Evolutionary conservation across 225 moss, liverwort and hornwort genomes (phyloP), one percentile per base, ranked within the genome.

Genomic region (Straminergon stramineum): DNA sequence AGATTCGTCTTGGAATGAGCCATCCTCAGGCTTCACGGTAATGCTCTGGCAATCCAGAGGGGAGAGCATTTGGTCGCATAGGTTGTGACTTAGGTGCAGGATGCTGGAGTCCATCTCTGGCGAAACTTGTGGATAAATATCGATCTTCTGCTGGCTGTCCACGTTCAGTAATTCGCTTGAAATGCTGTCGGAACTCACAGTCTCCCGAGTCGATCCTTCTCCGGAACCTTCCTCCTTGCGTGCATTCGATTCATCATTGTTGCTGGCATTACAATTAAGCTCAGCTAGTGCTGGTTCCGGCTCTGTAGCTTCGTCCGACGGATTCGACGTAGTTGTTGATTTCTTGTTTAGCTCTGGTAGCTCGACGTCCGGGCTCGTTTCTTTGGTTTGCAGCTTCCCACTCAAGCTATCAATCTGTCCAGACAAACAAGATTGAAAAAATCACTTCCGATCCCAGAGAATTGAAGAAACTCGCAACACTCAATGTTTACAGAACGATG

Each of bases 121-220:
- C 55, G 89, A 79, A 75, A 92, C 76, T 31, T 92, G 89, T 18
- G 90, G 77, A 88, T 86, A 83, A 28, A 87, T 51, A 56, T 23
- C 90, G 70, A 90, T 91, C 80, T 90, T 91, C 43, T 90, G 90
- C 55, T 86, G 83, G 34, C 95, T 97, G 82, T 98, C 98, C 26
- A 92, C 94, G 86, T 98, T 95, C 83, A 95, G 88, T 41, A 98
- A 91, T 89, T 98, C 97, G 83, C 98, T 98, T 30, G 96, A 98
- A 93, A 91, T 90, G 93, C 98, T 98, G 90, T 95, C 95, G 63
- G 96, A 97, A 92, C 97, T 97, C 66, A 88, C 79, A 78, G 96
- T 90, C 84, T 93, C 91, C 91, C 92, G 64, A 83, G 32, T 94
- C 21, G 71, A 83, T 73, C 91, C 89, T 84, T 92, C 91, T 52